A percentile compares a stretch with the other conserved stretches of the same genome.
These are phyloP conservation scores for Talaromyces islandicus DNA, from an alignment of 2,329 filamentous ascomycete species.

Conservation along the genomic window DNA sequence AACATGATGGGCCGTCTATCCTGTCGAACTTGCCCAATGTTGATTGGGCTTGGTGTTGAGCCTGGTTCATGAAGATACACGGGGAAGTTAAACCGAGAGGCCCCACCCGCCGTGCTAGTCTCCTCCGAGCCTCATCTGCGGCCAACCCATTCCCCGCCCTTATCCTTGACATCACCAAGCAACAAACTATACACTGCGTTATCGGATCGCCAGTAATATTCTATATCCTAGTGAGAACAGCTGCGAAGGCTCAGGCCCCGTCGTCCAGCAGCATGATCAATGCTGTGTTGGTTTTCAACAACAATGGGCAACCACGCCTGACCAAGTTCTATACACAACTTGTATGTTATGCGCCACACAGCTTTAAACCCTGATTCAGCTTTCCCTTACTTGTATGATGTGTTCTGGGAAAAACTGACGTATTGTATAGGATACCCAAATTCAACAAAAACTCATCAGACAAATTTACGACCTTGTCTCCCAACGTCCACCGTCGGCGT, in stretches of 20 bases:
- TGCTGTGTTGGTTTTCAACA: constrained; percentile 97
- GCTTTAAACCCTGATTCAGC: neutral
- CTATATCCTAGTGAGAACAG: too few species aligned
- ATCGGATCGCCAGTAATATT: neutral
- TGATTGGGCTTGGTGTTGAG: neutral
- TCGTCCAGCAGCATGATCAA: constrained; percentile 70
- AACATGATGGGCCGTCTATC: neutral
- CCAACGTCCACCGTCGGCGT: constrained; percentile 83
- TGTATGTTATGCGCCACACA: constrained; percentile 44
- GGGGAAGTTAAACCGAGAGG: neutral
- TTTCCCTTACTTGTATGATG: neutral
- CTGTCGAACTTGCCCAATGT: neutral
- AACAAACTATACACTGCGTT: neutral
- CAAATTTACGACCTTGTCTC: constrained; percentile 97
- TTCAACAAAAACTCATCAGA: constrained; percentile 91
- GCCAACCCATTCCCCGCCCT: neutral
- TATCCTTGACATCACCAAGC: neutral
- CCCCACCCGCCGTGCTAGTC: neutral
- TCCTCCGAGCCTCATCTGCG: neutral
- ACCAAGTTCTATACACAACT: constrained; percentile 99
- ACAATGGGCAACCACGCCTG: constrained; percentile 89
- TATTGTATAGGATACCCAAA: constrained; percentile 73
- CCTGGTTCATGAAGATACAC: neutral
- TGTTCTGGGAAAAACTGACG: constrained; percentile 1
- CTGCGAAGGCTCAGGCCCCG: neutral